These are phyloP conservation scores for Pleoardoris graminearum DNA, from an alignment of 2,329 filamentous ascomycete species.

Conservation along the genomic window DNA sequence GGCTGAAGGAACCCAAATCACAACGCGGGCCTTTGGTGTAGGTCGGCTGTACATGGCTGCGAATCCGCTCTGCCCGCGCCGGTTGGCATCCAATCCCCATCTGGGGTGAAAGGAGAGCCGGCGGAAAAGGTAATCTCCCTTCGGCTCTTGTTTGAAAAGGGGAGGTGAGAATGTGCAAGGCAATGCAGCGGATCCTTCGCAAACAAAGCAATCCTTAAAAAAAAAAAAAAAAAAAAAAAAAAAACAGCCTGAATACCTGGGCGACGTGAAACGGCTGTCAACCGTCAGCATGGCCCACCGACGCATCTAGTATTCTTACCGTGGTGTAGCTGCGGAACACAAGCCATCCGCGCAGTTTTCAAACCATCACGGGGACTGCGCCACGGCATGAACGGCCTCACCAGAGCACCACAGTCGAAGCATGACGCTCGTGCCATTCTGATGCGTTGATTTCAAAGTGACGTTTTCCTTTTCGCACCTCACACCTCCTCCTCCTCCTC, in stretches of 20 bases:
- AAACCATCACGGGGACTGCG: background rate
- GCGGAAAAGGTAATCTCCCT: no score
- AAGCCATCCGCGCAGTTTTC: background rate
- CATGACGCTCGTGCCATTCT: background rate
- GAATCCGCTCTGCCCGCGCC: no score
- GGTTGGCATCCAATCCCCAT: no score
- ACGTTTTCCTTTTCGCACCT: background rate
- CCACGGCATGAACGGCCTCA: background rate
- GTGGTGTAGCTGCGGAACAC: background rate
- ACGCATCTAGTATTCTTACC: constrained; percentile 6
- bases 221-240: no score
- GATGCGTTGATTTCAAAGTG: background rate
- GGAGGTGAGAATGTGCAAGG: no score
- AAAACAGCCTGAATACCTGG: no score
- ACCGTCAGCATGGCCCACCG: background rate
- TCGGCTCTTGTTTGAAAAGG: no score
- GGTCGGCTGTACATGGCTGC: no score
- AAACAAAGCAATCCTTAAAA: no score
- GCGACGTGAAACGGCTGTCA: background rate
- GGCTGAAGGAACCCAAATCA: background rate
- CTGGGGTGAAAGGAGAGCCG: no score
- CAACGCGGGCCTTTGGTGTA: no score
- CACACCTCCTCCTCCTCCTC: constrained; percentile 47
- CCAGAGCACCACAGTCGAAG: background rate
- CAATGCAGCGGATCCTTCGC: no score